phyloP scores from a whole-genome alignment of 1,284 basidiomycete genomes.

The Takashimella tepidaria region DNA sequence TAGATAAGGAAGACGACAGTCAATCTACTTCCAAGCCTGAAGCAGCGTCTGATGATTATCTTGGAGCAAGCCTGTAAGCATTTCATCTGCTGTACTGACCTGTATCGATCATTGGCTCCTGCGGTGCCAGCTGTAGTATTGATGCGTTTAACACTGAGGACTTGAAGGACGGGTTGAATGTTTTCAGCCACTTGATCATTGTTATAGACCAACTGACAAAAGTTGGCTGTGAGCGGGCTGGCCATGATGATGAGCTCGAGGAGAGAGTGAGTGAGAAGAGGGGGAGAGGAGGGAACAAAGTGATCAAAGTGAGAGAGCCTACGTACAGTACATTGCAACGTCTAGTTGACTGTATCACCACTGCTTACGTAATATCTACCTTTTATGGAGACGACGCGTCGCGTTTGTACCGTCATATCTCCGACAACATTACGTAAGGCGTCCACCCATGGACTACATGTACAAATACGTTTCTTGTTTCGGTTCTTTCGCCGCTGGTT shows the following conservation, averaged over 20 bases:
- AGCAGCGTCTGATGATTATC: background rate
- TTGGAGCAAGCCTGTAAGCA: background rate
- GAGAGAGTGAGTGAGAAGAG: slow-evolving; percentile 6
- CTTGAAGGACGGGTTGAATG: slow-evolving; percentile 65
- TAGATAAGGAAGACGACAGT: no score
- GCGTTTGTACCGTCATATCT: no score
- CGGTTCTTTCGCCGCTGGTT: no score
- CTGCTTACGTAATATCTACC: no score
- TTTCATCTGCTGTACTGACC: no score
- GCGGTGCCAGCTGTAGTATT: slow-evolving; percentile 37
- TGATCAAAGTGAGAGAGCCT: slow-evolving; percentile 1
- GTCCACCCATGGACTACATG: no score
- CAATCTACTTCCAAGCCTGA: no score
- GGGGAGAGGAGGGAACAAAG: slow-evolving; percentile 4
- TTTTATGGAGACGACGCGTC: no score
- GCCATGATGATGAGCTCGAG: slow-evolving; percentile 25
- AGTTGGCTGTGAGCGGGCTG: slow-evolving; percentile 36
- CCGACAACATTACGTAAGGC: no score
- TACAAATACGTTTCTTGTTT: no score
- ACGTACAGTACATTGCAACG: no score
- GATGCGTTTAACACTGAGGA: slow-evolving; percentile 77
- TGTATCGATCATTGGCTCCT: slow-evolving; percentile 40
- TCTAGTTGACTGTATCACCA: no score
- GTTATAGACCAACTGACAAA: slow-evolving; percentile 33
- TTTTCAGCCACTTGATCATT: slow-evolving; percentile 27